Percentiles rank a stretch among this genome's conserved stretches.
Evolutionary conservation across 2,329 filamentous ascomycete genomes (phyloP).

Genomic region (Sporothrix curviconia): DNA sequence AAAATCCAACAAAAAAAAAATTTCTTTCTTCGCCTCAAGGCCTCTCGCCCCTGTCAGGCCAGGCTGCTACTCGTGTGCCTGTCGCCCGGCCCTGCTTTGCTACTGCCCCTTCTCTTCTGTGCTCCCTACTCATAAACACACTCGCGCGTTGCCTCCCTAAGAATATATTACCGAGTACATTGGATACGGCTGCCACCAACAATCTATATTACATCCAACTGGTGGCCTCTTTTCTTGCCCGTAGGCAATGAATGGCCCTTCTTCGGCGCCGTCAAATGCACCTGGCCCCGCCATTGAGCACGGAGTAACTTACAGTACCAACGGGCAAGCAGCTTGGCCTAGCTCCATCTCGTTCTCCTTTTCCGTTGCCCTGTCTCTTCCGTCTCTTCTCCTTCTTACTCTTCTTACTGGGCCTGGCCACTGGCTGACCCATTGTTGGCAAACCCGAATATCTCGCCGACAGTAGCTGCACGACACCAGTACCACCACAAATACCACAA

Average conservation of each 20-base stretch:
- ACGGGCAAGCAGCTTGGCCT: neutral
- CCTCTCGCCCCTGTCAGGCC: too few species aligned
- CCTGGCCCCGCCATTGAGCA: neutral
- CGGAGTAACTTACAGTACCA: neutral
- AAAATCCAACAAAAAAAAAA: too few species aligned
- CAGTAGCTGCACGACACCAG: neutral
- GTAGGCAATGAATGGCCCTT: conserved; percentile 12
- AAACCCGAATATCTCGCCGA: conserved; percentile 4
- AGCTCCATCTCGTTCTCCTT: neutral
- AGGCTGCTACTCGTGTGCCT: too few species aligned
- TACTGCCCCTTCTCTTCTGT: neutral
- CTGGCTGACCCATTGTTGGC: too few species aligned
- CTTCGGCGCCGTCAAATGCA: conserved; percentile 11
- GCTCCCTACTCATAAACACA: too few species aligned
- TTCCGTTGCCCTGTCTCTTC: neutral
- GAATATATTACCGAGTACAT: neutral
- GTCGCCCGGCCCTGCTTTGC: too few species aligned
- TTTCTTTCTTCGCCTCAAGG: too few species aligned
- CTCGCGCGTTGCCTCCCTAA: neutral
- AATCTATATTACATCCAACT: neutral
- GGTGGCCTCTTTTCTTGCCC: neutral
- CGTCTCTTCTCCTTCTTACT: neutral
- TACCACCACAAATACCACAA: neutral
- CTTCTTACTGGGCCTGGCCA: neutral
- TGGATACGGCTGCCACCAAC: neutral